A percentile compares a stretch with the other conserved stretches of the same genome.
phyloP scores from a whole-genome alignment of 352 stramenopile species.

The Salisapilia sapeloensis region DNA sequence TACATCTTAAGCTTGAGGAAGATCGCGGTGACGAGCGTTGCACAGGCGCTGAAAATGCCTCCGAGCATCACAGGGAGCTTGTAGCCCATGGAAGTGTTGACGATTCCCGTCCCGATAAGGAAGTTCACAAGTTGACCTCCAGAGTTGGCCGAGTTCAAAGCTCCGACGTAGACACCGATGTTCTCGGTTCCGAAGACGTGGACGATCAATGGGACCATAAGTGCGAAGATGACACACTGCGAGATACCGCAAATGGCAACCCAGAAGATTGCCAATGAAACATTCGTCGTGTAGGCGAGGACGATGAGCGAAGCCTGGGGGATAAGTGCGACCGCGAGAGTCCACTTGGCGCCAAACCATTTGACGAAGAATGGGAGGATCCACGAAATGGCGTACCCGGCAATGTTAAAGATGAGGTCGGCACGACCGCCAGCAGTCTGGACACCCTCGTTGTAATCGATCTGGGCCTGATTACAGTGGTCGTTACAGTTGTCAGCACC shows the following conservation, averaged over 20 bases:
- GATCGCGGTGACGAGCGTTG: slow-evolving; percentile 2
- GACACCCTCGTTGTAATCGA: slow-evolving; percentile 31
- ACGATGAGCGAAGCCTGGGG: slow-evolving; percentile 28
- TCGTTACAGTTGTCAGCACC: slow-evolving; percentile 20
- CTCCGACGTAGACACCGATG: slow-evolving; percentile 4
- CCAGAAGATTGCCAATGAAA: slow-evolving; percentile 22
- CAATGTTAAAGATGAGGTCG: slow-evolving; percentile 33
- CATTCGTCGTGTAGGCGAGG: slow-evolving; percentile 27
- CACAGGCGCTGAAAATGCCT: slow-evolving; percentile 3
- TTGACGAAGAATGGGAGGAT: slow-evolving; percentile 22
- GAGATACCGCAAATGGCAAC: slow-evolving; percentile 26
- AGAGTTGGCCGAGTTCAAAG: slow-evolving; percentile 7
- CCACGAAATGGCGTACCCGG: slow-evolving; percentile 31
- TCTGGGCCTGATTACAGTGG: slow-evolving; percentile 13
- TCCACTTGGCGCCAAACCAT: slow-evolving; percentile 17
- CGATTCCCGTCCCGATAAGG: not conserved
- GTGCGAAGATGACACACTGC: slow-evolving; percentile 9
- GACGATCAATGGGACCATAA: slow-evolving; percentile 17
- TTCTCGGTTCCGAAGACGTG: slow-evolving; percentile 3
- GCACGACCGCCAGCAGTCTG: slow-evolving; percentile 23
- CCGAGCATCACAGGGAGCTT: slow-evolving; percentile 4
- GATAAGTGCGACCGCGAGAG: slow-evolving; percentile 19
- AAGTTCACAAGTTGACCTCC: slow-evolving; percentile 7
- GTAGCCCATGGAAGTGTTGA: slow-evolving; percentile 4
- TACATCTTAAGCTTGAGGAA: slow-evolving; percentile 8